Evolutionary conservation across 148 eudicot genomes (phyloP).

Genomic region (Chenopodium suecicum): DNA sequence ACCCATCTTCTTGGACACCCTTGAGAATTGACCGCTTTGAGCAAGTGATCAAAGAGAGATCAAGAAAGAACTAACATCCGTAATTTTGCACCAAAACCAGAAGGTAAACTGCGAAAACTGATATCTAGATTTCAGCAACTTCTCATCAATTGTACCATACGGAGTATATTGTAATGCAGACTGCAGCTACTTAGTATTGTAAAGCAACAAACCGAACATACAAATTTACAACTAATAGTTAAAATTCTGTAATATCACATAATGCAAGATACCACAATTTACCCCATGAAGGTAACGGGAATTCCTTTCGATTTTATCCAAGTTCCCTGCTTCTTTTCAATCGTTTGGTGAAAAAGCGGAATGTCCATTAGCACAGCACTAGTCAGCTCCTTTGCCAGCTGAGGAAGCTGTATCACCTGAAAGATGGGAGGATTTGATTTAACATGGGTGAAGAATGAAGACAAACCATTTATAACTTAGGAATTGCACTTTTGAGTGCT

Average conservation of each 20-base stretch:
- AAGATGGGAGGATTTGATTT: background rate
- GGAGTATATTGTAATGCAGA: background rate
- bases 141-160: background rate
- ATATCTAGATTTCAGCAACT: background rate
- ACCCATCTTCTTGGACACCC: no score
- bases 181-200: background rate
- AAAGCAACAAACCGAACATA: background rate
- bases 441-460: background rate
- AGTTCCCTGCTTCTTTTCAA: conserved; percentile 3
- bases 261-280: background rate
- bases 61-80: background rate
- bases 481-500: background rate
- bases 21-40: no score
- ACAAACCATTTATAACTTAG: background rate
- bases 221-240: background rate
- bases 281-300: background rate
- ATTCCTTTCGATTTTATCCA: background rate
- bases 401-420: background rate
- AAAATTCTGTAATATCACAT: background rate
- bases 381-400: background rate
- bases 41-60: no score
- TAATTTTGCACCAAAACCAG: background rate
- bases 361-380: background rate
- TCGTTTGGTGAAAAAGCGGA: background rate
- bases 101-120: background rate